These are phyloP conservation scores for Biscutella laevigata DNA, from an alignment of 441 rosid species.

Conservation along the genomic window DNA sequence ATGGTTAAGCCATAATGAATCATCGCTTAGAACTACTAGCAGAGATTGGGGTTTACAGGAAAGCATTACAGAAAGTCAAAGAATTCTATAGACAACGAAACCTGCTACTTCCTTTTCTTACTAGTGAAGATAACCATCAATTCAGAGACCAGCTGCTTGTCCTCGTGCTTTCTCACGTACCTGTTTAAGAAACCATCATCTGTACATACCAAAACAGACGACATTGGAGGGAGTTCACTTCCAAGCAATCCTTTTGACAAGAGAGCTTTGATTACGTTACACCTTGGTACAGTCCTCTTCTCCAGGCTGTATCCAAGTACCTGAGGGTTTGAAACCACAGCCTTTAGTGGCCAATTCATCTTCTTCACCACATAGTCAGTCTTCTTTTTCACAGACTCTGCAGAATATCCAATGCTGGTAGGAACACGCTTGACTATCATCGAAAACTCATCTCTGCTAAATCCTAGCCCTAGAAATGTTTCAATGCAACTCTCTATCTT, in stretches of 20 bases:
- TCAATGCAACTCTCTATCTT: slow-evolving; percentile 13
- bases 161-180: slow-evolving; percentile 21
- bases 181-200: slow-evolving; percentile 16
- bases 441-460: not conserved
- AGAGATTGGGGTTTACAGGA: not conserved
- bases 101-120: not conserved
- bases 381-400: slow-evolving; percentile 11
- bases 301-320: slow-evolving; percentile 12
- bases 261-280: slow-evolving; percentile 16
- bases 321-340: not conserved
- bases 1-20: not conserved
- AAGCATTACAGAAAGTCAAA: no score
- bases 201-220: slow-evolving; percentile 5
- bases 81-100: not conserved
- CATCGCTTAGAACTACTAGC: not conserved
- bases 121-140: slow-evolving; percentile 15
- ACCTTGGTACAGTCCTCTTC: slow-evolving; percentile 13
- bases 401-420: not conserved
- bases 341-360: slow-evolving; percentile 24
- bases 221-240: not conserved
- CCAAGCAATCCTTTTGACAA: slow-evolving; percentile 11
- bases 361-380: slow-evolving; percentile 18
- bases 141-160: slow-evolving; percentile 7
- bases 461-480: not conserved
- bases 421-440: not conserved